Evolutionary conservation across 495 filamentous ascomycete species (phyloP), one percentile per base, ranked within the genome.

Genomic region (Penicillium crystallinum): DNA sequence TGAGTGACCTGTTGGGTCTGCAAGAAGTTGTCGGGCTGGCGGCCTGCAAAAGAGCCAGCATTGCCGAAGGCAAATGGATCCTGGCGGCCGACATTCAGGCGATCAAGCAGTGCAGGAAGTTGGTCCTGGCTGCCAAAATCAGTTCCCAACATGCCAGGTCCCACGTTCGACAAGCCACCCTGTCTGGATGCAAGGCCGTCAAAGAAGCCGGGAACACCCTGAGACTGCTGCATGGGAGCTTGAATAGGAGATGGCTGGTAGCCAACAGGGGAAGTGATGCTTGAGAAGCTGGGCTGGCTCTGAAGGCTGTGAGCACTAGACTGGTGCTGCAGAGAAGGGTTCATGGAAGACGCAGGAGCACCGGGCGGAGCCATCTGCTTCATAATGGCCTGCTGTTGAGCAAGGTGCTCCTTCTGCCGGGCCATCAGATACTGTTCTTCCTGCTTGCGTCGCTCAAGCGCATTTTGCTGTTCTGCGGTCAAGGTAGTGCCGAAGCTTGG

Each of bases 401-500:
- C 85, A n/a, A 95, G 78, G 63, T 89, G 86, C 64, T 98, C 93
- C 52, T 96, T 87, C 66, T 97, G 92, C 9, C 92, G 83, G 15
- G 93, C 93, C 81, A 97, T 90, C 18, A 95, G 75, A 68, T 96
- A 95, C 61, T 98, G 93, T 63, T 98, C 93, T 63, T 98, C 93
- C 65, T 98, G 93, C 76, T 98, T 98, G 19, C 95, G 80, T 35
- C 93, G 80, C 67, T 98, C 93, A 9, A 98, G 75, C 14, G 93
- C 92, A 68, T 98, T 98, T 61, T 98, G 93, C 71, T 98, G 93
- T 58, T 96, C 91, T 0, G 93, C 93, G 2, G 93, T 97, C 57
- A 98, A 74, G 11, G 95, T 97, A 14, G 95, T 91, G n/a, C 93
- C 93, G 63, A 97, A 98, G 60, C 88, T 95, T 2, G 93, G 93